These are phyloP conservation scores for Kregervanrija fluxuum DNA, from an alignment of 805 yeast species.

Conservation along the genomic window DNA sequence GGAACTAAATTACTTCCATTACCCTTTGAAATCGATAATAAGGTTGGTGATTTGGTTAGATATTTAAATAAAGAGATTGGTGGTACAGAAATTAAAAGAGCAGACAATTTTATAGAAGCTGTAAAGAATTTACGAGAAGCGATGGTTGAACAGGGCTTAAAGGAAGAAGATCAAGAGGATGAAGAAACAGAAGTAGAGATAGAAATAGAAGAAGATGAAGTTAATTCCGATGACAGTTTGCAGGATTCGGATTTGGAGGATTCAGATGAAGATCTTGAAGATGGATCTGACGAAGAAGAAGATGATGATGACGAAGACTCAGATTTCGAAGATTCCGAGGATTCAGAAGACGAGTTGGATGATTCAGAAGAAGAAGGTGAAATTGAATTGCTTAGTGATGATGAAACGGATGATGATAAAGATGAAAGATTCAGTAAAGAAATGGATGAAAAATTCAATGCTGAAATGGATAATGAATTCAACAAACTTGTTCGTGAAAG, in stretches of 20 bases:
- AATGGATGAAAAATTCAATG: conserved; percentile 22
- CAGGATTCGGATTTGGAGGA: conserved; percentile 14
- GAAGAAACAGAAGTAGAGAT: conserved; percentile 20
- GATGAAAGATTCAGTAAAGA: conserved; percentile 22
- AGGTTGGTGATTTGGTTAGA: conserved; percentile 33
- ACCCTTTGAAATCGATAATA: conserved; percentile 45
- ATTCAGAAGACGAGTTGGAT: conserved; percentile 11
- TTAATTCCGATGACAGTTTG: conserved; percentile 13
- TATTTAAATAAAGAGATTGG: conserved; percentile 9
- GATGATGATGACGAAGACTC: conserved; percentile 12
- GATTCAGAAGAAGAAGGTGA: conserved; percentile 12
- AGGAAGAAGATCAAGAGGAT: conserved; percentile 12
- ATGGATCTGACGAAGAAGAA: conserved; percentile 12
- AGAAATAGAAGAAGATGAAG: conserved; percentile 24
- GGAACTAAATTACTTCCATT: conserved; percentile 54
- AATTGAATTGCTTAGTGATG: conserved; percentile 21
- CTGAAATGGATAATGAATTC: conserved; percentile 46
- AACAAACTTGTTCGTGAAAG: conserved; percentile 28
- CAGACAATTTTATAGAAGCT: conserved; percentile 45
- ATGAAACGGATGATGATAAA: conserved; percentile 27
- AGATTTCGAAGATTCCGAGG: conserved; percentile 8
- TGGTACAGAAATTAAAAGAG: conserved; percentile 32
- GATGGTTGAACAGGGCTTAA: conserved; percentile 13
- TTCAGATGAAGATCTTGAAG: conserved; percentile 14
- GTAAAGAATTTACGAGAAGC: conserved; percentile 31